phyloP scores from a whole-genome alignment of 352 stramenopile genomes.

The Phytophthora pistaciae region DNA sequence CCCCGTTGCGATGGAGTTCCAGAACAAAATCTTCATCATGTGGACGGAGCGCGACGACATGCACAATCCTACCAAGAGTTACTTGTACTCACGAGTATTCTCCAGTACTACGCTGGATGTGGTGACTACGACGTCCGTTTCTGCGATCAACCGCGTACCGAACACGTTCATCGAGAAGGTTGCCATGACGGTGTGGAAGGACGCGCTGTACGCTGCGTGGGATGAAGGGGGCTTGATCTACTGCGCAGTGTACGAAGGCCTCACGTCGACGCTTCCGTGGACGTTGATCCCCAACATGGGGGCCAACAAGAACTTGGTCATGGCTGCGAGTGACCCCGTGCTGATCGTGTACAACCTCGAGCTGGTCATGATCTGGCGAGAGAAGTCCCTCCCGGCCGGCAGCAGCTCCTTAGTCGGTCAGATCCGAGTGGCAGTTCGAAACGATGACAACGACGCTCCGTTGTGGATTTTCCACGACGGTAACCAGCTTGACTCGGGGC shows the following conservation, averaged over 20 bases:
- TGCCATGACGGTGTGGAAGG: slow-evolving; percentile 51
- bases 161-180: slow-evolving; percentile 67
- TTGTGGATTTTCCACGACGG: slow-evolving; percentile 85
- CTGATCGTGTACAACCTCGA: slow-evolving; percentile 69
- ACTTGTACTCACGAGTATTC: slow-evolving; percentile 68
- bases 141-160: slow-evolving; percentile 54
- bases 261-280: slow-evolving; percentile 49
- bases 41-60: slow-evolving; percentile 70
- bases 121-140: slow-evolving; percentile 29
- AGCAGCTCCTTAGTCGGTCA: slow-evolving; percentile 45
- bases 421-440: slow-evolving; percentile 63
- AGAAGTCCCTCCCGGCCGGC: slow-evolving; percentile 34
- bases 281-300: slow-evolving; percentile 74
- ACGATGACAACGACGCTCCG: slow-evolving; percentile 56
- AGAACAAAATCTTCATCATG: slow-evolving; percentile 62
- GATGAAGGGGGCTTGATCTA: slow-evolving; percentile 71
- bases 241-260: slow-evolving; percentile 61
- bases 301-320: slow-evolving; percentile 62
- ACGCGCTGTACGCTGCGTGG: slow-evolving; percentile 70
- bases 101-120: slow-evolving; percentile 45
- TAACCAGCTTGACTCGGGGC: slow-evolving; percentile 41
- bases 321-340: slow-evolving; percentile 48
- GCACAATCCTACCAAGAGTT: slow-evolving; percentile 45
- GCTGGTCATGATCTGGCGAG: slow-evolving; percentile 72
- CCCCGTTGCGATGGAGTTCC: slow-evolving; percentile 47